Evolutionary conservation across 2,329 filamentous ascomycete genomes (phyloP).

Genomic region (Xylariaceae sp.): DNA sequence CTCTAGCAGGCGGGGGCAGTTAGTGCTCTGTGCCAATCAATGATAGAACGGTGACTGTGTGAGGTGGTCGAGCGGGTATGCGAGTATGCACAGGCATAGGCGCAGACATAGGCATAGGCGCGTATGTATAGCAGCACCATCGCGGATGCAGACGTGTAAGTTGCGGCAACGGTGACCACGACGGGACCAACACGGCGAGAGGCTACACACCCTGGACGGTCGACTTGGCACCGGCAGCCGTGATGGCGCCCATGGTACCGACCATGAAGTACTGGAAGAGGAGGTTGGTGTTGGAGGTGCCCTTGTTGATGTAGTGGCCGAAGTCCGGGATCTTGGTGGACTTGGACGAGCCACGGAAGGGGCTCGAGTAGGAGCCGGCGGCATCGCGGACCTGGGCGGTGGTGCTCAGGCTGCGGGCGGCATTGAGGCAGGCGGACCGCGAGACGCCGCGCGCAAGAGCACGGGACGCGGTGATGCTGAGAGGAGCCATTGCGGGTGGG

Average conservation of each 20-base stretch:
- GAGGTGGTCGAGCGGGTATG: too few species aligned
- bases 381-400: conserved; percentile 44
- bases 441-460: conserved; percentile 58
- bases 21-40: conserved; percentile 16
- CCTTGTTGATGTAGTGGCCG: conserved; percentile 74
- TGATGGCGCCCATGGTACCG: conserved; percentile 85
- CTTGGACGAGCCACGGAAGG: conserved; percentile 56
- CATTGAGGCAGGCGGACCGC: conserved; percentile 36
- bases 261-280: conserved; percentile 98
- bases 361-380: conserved; percentile 50
- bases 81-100: too few species aligned
- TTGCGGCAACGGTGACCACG: too few species aligned
- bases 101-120: background rate
- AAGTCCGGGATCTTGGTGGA: conserved; percentile 79
- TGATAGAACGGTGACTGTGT: background rate
- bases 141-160: background rate
- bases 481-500: conserved; percentile 55
- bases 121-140: background rate
- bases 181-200: background rate
- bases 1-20: conserved; percentile 52
- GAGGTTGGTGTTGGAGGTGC: conserved; percentile 66
- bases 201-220: conserved; percentile 84
- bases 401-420: conserved; percentile 53
- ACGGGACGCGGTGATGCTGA: conserved; percentile 63
- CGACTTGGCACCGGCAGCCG: conserved; percentile 91